Evolutionary conservation across 78 protist species (phyloP).

Genomic region (Cavenderia fasciculata): DNA sequence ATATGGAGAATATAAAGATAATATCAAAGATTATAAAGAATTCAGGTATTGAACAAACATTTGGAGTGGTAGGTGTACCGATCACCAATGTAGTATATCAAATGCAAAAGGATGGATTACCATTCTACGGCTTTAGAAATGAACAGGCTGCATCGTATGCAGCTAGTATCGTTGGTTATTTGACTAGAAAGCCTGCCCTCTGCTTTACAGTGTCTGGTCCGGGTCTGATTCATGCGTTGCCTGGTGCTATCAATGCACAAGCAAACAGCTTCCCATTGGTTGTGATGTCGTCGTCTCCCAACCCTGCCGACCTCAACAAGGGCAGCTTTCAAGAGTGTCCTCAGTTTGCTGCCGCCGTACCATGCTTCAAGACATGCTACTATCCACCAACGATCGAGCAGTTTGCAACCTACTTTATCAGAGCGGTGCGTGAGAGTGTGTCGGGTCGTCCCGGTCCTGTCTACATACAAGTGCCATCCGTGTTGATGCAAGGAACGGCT

Average conservation of each 20-base stretch:
- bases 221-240: constrained; percentile 78
- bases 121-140: constrained; percentile 55
- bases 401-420: constrained; percentile 23
- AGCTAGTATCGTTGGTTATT: constrained; percentile 75
- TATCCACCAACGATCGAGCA: neutral
- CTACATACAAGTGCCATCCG: constrained; percentile 56
- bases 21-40: constrained; percentile 32
- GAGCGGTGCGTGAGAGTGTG: constrained; percentile 31
- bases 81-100: constrained; percentile 57
- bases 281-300: constrained; percentile 50
- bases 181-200: constrained; percentile 65
- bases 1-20: constrained; percentile 3
- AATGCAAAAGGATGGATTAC: constrained; percentile 29
- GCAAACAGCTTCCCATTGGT: constrained; percentile 85
- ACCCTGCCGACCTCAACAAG: neutral
- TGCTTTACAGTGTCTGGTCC: constrained; percentile 84
- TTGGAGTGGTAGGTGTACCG: constrained; percentile 83
- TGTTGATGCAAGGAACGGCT: no score
- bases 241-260: constrained; percentile 75
- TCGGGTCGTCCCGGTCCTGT: constrained; percentile 71
- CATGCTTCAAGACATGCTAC: constrained; percentile 34
- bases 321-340: constrained; percentile 74
- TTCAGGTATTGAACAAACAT: constrained; percentile 43
- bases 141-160: constrained; percentile 77
- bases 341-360: constrained; percentile 52